Evolutionary conservation across 2,329 filamentous ascomycete genomes (phyloP), one percentile per base, ranked within the genome.

Genomic region (Exophiala sideris): DNA sequence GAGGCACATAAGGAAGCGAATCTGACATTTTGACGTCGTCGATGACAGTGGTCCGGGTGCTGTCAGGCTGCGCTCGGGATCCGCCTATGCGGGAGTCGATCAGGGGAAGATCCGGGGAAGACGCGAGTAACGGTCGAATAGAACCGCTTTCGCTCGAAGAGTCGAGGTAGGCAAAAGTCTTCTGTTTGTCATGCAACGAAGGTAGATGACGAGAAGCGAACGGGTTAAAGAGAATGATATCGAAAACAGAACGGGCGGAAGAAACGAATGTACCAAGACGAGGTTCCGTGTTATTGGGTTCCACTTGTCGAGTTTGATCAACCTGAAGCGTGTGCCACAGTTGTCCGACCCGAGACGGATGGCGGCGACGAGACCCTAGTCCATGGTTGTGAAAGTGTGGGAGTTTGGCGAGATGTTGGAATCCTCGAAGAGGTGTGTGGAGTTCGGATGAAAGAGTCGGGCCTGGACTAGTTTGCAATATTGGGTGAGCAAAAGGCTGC

Each of bases 1-100:
- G 38, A 38, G 58, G 58, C 11, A 61, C 58, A 44, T 61, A 56
- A 36, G 55, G 56, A 18, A 61, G 50, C 8, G 56, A 51, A 18
- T 61, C 60, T 34, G 70, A 65, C 71, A 73, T 72, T 40, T 46
- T 63, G 45, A 34, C 52, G 59, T 50, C 18, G 11, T 38, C 10
- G 4, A 38, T 8, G 24, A 38, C 14, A 12, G 35, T 38, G 35
- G 35, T 38, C 18, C 20, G 10, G 24, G 36, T 39, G 36, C 36
- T 39, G 36, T 39, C 24, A 29, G 24, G 24, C 24, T 29, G 24
- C 24, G 24, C 24, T 29, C 24, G 24, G 24, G 24, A 29, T 29
- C 24, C 24, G 24, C 24, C 24, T 29, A 29, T 29, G 24, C 24
- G 24, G 24, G 24, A 29, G 24, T 29, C 24, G 24, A 29, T 29